Evolutionary conservation across 352 stramenopile species (phyloP), one percentile per base, ranked within the genome.

Genomic region (Globisporangium polare): DNA sequence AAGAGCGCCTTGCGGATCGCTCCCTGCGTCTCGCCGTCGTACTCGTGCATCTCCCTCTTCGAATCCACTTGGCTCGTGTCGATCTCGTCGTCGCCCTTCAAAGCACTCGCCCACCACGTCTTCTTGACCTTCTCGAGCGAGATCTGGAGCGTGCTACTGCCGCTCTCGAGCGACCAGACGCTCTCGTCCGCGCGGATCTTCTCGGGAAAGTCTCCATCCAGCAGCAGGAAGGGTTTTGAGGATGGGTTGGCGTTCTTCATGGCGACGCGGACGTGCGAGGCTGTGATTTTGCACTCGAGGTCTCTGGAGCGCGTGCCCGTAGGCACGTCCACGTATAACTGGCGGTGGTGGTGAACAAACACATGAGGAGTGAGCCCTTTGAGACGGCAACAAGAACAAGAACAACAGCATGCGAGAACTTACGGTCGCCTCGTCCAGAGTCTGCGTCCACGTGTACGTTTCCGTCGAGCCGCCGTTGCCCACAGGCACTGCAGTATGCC

Each of bases 1-100:
- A 92, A 93, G 56, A 99, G 98, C 82, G 99, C 98, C 69, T 99
- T 99, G 68, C 99, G 96, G 47, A 99, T 98, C 9, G 97, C 98
- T 41, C 98, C 92, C 67, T 98, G 83, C 8, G 97, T 99, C 50
- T 97, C 95, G 10, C 88, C 91, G 74, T 99, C 96, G 61, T 99
- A 92, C 73, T 99, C 97, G 33, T 80, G 74, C 53, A 99, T 98
- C 22, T 80, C 94, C 65, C 96, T 97, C 73, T 98, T 97, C 10
- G 97, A 98, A 63, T 99, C 93, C 27, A 99, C 95, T 71, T 98
- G 90, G 27, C 78, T 94, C 37, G 98, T 98, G 79, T 99, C 96
- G 72, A 99, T 99, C 67, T 97, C 94, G 6, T 89, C 79, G 60
- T 98, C 96, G 20, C 86, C 88, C 49, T 87, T 68, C 3, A 98